Conservation (phyloP, 108 stramenopile genomes). For the Asterionellopsis glacialis region DNA sequence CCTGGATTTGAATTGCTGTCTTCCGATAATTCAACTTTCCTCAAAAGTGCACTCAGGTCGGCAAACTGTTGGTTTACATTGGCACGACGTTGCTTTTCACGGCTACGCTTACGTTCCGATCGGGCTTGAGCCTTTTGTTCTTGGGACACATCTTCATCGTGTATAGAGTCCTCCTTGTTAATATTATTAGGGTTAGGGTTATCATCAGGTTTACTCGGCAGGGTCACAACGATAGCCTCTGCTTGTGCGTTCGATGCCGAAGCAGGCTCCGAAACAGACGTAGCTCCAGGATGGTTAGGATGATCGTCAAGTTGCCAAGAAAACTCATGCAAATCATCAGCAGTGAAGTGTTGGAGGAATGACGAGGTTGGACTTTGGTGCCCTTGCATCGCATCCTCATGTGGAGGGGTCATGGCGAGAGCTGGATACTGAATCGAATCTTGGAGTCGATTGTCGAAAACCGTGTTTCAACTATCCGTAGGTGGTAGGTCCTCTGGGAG, state of each 20-base stretch:
- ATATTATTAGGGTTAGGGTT: no score
- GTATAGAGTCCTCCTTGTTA: no score
- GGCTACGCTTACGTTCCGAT: constrained; percentile 42
- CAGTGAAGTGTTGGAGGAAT: no score
- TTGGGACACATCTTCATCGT: neutral
- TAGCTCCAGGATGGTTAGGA: neutral
- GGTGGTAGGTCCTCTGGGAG: no score
- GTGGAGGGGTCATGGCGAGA: no score
- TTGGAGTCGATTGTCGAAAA: no score
- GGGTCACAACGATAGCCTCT: neutral
- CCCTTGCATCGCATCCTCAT: no score
- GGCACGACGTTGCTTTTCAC: constrained; percentile 46
- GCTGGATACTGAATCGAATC: no score
- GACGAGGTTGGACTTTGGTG: no score
- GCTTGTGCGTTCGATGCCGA: neutral
- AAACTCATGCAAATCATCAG: neutral
- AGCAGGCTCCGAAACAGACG: neutral
- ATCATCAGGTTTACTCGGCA: no score
- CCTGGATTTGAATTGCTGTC: constrained; percentile 1
- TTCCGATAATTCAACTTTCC: constrained; percentile 41
- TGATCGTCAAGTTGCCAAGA: constrained; percentile 1
- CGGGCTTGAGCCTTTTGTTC: constrained; percentile 33
- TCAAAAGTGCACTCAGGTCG: constrained; percentile 35
- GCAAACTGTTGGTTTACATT: constrained; percentile 50
- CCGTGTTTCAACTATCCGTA: no score